Conservation (phyloP, 1,284 basidiomycete species). For the Gastroboletus turbinatus region DNA sequence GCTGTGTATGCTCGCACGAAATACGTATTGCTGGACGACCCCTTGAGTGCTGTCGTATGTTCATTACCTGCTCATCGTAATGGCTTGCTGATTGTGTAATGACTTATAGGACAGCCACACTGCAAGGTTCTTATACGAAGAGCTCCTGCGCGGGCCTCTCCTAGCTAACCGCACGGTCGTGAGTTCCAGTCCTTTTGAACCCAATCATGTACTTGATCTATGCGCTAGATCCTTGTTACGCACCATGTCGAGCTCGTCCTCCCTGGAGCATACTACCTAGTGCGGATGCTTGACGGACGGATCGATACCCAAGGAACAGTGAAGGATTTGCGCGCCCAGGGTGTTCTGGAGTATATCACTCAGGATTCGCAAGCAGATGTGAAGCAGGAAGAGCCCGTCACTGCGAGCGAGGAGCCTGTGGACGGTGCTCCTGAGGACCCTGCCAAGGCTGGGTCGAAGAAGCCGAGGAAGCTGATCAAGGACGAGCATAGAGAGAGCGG, state of each 20-base stretch:
- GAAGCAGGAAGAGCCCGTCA: slow-evolving; percentile 21
- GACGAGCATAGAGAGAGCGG: slow-evolving; percentile 61
- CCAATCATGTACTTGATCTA: not conserved
- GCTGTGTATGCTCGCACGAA: slow-evolving; percentile 54
- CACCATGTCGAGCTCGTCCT: slow-evolving; percentile 65
- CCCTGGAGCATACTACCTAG: slow-evolving; percentile 54
- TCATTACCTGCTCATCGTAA: not conserved
- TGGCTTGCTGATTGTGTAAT: not conserved
- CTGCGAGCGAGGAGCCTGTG: slow-evolving; percentile 13
- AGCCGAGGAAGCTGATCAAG: slow-evolving; percentile 51
- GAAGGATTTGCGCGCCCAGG: slow-evolving; percentile 47
- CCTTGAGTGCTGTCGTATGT: slow-evolving; percentile 52
- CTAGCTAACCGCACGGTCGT: slow-evolving; percentile 59
- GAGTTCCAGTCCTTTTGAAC: slow-evolving; percentile 13
- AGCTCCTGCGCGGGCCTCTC: slow-evolving; percentile 54
- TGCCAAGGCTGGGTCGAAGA: slow-evolving; percentile 32
- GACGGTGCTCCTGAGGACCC: slow-evolving; percentile 18
- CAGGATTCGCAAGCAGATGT: slow-evolving; percentile 33
- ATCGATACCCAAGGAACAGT: slow-evolving; percentile 57
- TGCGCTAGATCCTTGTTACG: slow-evolving; percentile 53
- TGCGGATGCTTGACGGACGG: slow-evolving; percentile 62
- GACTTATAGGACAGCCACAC: slow-evolving; percentile 56
- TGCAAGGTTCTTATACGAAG: slow-evolving; percentile 54
- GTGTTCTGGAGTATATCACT: slow-evolving; percentile 48
- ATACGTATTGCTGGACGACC: slow-evolving; percentile 58